These are phyloP conservation scores for Francoa sonchifolia DNA, from an alignment of 441 rosid species.

Conservation along the genomic window DNA sequence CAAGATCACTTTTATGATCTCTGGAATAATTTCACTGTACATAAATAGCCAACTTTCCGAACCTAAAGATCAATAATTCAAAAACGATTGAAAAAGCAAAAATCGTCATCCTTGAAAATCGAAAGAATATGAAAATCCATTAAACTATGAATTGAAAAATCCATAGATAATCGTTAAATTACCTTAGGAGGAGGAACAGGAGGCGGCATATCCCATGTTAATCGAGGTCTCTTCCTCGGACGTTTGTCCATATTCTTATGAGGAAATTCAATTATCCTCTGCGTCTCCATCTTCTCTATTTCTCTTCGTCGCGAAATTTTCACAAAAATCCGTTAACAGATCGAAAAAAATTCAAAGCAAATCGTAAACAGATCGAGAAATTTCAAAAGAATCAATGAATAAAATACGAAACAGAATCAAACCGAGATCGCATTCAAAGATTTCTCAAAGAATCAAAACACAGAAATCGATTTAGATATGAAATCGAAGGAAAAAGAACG, in stretches of 20 bases:
- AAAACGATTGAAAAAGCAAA: background rate
- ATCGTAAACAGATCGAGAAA: too few relatives aligned
- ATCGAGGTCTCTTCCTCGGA: slow-evolving; percentile 66
- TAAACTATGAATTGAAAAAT: background rate
- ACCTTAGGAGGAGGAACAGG: slow-evolving; percentile 49
- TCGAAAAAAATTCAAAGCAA: background rate
- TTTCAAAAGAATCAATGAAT: too few relatives aligned
- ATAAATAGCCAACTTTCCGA: too few relatives aligned
- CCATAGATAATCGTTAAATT: too few relatives aligned
- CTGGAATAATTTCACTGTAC: background rate
- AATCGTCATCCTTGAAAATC: slow-evolving; percentile 3
- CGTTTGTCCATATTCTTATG: slow-evolving; percentile 57
- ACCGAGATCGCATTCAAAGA: too few relatives aligned
- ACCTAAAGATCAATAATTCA: too few relatives aligned
- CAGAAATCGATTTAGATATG: too few relatives aligned
- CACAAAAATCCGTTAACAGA: too few relatives aligned
- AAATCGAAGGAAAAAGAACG: too few relatives aligned
- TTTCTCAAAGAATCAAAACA: too few relatives aligned
- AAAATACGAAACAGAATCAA: too few relatives aligned
- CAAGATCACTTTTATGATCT: background rate
- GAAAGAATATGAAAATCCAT: slow-evolving; percentile 5
- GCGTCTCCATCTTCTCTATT: slow-evolving; percentile 44
- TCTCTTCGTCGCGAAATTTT: background rate
- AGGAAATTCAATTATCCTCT: slow-evolving; percentile 50
- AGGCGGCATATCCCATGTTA: slow-evolving; percentile 72